Conservation (phyloP, 208 protist genomes). For the Paratrypanosoma confusum region DNA sequence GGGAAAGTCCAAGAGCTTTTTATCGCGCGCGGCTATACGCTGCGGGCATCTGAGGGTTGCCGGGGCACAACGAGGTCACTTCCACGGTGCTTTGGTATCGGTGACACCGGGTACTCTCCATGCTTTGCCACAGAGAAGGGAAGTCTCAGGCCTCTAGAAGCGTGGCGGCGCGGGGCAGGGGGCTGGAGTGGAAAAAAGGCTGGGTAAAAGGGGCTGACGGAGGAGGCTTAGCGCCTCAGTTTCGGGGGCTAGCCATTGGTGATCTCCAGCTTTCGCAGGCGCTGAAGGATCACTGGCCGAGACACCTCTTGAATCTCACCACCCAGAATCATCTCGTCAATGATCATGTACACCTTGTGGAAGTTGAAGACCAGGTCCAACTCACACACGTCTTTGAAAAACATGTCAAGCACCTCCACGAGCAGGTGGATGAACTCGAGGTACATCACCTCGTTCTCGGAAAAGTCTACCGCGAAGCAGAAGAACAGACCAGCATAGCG, state of each 20-base stretch:
- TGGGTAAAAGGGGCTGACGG: background rate
- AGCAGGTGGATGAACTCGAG: conserved; percentile 98
- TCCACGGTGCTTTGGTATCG: too few relatives aligned
- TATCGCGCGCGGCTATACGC: too few relatives aligned
- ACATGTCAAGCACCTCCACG: conserved; percentile 97
- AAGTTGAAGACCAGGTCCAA: conserved; percentile 99
- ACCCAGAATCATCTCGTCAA: conserved; percentile 98
- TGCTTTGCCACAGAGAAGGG: too few relatives aligned
- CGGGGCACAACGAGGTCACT: too few relatives aligned
- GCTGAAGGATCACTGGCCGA: conserved; percentile 85
- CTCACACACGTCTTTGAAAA: conserved; percentile 99
- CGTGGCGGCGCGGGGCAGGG: too few relatives aligned
- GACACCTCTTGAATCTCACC: conserved; percentile 98
- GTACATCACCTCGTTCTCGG: conserved; percentile 98
- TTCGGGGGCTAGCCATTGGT: conserved; percentile 32
- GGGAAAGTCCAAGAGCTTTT: too few relatives aligned
- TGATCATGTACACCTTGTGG: conserved; percentile 97
- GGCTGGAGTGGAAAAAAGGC: too few relatives aligned
- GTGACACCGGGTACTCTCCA: too few relatives aligned
- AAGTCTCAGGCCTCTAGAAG: too few relatives aligned
- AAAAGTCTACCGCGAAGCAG: conserved; percentile 94
- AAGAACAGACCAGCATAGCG: conserved; percentile 99
- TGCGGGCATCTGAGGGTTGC: too few relatives aligned
- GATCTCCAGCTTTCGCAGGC: conserved; percentile 89
- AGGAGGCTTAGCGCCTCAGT: background rate